phyloP scores from a whole-genome alignment of 2,329 filamentous ascomycete genomes.

The Penicillium sclerotiorum region DNA sequence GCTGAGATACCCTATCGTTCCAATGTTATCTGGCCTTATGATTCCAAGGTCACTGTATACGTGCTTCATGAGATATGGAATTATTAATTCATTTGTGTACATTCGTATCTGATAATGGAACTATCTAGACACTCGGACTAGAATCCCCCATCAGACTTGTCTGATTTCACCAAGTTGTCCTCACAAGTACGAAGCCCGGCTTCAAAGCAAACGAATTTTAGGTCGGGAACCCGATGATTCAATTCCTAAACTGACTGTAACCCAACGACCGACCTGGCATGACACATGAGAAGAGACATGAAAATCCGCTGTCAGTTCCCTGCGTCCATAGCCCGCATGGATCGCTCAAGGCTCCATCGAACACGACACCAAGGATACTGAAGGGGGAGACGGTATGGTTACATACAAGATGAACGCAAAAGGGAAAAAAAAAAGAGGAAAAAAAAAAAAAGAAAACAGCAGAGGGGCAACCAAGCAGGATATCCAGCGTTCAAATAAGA shows the following conservation, averaged over 20 bases:
- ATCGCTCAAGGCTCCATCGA: constrained; percentile 29
- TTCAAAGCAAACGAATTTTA: too few relatives aligned
- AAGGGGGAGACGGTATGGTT: constrained; percentile 35
- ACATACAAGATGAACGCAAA: constrained; percentile 35
- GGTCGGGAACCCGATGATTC: constrained; percentile 26
- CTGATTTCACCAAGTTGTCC: too few relatives aligned
- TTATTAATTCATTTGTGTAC: too few relatives aligned
- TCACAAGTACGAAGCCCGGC: too few relatives aligned
- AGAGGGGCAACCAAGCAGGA: constrained; percentile 36
- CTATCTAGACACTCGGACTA: too few relatives aligned
- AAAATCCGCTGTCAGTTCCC: constrained; percentile 34
- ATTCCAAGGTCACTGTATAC: too few relatives aligned
- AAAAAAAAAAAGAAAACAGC: constrained; percentile 20
- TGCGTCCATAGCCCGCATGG: constrained; percentile 27
- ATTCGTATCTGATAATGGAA: too few relatives aligned
- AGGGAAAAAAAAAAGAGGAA: constrained; percentile 25
- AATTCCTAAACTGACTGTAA: constrained; percentile 35
- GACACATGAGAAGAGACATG: constrained; percentile 42
- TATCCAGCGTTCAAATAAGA: constrained; percentile 39
- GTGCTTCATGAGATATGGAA: too few relatives aligned
- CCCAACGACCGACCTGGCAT: constrained; percentile 39
- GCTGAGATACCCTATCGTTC: too few relatives aligned
- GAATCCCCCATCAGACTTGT: too few relatives aligned
- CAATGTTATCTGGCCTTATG: too few relatives aligned
- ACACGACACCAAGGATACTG: constrained; percentile 30